Evolutionary conservation across 306 rosid genomes (phyloP), one percentile per base, ranked within the genome.

Genomic region (Vicia villosa): DNA sequence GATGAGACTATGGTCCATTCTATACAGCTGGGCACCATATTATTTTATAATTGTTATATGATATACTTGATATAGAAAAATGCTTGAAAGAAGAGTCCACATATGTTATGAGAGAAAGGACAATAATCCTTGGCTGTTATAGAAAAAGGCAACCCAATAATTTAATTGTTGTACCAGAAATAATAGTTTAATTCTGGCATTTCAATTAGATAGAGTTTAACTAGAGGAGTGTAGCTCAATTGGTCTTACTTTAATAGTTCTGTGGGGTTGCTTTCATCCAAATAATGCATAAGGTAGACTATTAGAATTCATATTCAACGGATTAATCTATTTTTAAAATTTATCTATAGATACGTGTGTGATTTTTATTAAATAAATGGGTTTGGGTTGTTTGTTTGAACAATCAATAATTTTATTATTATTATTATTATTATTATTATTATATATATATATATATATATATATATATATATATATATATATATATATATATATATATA

Each of bases 11-110:
- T 26, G 62, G 62, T 56, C 62, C 11, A 56, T 56, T 56, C 62
- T 26, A 56, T 56, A 56, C 62, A 56, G 62, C 62, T 56, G 62
- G 37, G 20, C 0, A 26, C 38, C 62, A 26, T 26, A 56, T 13
- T 56, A 56, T 56, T 24, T 54, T 54, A 51, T 51, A 4, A 4
- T 11, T 51, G 56, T 9, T 19, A 11, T 52, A 10, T 54, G 34
- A 22, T 26, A 22, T 26, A 54, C 10, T 54, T 26, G 4, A 24
- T 24, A 13, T 28, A 56, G 5, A 34, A 34, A 34, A 34, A 34
- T 34, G 38, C 20, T 46, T 15, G 16, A 14, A 22, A 22, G 24
- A 26, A 26, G 11, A 56, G 30, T 26, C 62, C 16, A 22, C 4
- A 54, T 52, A 10, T 54, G 10, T 55, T 30, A 54, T 54, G 38